Base-by-base conservation (phyloP, 495 filamentous ascomycete genomes). In the Xylaria palmicola region DNA sequence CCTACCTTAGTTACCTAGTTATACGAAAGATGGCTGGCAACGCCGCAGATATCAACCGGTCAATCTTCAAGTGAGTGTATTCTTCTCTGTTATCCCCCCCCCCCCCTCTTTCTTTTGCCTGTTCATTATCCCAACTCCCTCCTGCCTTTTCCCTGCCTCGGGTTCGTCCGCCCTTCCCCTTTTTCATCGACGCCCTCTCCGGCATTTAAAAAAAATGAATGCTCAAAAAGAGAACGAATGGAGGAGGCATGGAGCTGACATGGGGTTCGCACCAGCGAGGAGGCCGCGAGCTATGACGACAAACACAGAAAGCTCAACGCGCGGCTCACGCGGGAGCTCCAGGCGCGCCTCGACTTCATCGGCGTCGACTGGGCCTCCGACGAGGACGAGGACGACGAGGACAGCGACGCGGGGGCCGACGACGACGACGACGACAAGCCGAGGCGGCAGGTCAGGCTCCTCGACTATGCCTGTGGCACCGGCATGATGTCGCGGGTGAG, bases 381-480 rank as follows among this genome's bases (percentile, higher is more conserved):
- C 29, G 76, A 83, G 17, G 74, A 73, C 39, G 80, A 79, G 70
- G 40, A 60, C 12, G 56, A 71, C 15, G 53, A 65, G 1, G 51
- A 34, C 67, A 60, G n/a, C n/a, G n/a, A n/a, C n/a, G n/a, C n/a
- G n/a, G n/a, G n/a, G n/a, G n/a, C n/a, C n/a, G n/a, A n/a, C 17
- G 67, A 39, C 3, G 12, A 12, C 1, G 17, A 26, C 3, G 41
- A 59, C 5, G 40, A 39, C n/a, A 55, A 70, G 10, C 67, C 74
- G n/a, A 72, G 64, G 43, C 77, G 78, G 57, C 73, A 81, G 27
- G 75, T 89, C 43, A 78, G 80, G 32, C 66, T 91, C 50, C 74
- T 93, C 9, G 90, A 93, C 63, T 93, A 91, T 72, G 90, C 90
- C 45, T 91, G 87, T 60, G 90, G 90, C 3, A 85, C 88, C 17